Base-by-base conservation (phyloP, 2,329 filamentous ascomycete genomes). In the Tolypocladium ovalisporum region DNA sequence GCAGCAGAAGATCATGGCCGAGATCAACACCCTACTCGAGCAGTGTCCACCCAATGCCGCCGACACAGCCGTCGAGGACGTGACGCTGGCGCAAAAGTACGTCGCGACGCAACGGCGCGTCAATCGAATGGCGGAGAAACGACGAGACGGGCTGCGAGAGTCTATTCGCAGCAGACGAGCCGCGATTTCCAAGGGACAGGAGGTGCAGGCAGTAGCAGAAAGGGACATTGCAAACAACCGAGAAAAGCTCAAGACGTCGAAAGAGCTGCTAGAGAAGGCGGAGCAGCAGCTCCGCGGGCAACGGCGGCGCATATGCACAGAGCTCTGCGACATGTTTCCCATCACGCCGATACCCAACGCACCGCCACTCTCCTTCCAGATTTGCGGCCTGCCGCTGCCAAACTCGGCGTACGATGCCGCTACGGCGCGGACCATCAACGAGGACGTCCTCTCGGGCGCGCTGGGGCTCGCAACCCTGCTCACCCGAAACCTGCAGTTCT, bases 241-340 rank as follows among this genome's bases (percentile, higher is more conserved):
- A 53, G 75, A 81, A 37, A 83, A 85, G 62, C 75, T 93, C 36
- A 68, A 74, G 0, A 73, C 80, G 1, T 84, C 83, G 15, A 77
- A 77, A 39, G 71, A 75, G 6, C 74, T 86, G 1, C 71, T 88
- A 1, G 75, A 77, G 4, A 72, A 79, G 53, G 85, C 82, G 0
- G 77, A 78, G 47, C 84, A 87, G 54, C 82, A 85, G 24, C 87
- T 90, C n/a, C 84, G 81, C 58, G 90, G 88, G n/a, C 94, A 97
- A 70, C 83, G 92, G 27, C 84, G 92, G 17, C 87, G 94, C 39
- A 89, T 97, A 57, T 92, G 90, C 69, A 86, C 94, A 62, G 91
- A 96, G 62, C 77, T 99, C 0, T 76, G 84, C 15, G 75, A 77
- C 32, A 89, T 97, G 57, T 97, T 92, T 67, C 85, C 88, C 4